Percentiles rank a stretch among this genome's conserved stretches.
Evolutionary conservation across 2,329 filamentous ascomycete genomes (phyloP).

Genomic region (Botrytis fabae): DNA sequence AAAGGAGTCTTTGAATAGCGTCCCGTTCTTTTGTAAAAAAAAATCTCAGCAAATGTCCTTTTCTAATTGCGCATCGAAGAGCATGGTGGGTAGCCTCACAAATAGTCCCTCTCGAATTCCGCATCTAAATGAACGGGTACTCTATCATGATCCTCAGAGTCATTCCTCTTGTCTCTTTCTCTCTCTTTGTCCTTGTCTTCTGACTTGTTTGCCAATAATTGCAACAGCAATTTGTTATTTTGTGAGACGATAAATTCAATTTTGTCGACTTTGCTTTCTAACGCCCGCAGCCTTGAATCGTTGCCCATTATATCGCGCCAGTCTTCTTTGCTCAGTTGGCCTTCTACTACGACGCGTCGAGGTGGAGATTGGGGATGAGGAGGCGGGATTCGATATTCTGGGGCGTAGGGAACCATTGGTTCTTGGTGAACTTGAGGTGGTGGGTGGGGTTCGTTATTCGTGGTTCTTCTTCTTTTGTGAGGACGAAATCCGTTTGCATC

Average conservation of each 20-base stretch:
- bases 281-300: constrained; percentile 37
- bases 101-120: constrained; percentile 41
- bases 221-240: constrained; percentile 40
- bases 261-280: constrained; percentile 40
- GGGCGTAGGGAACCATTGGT: constrained; percentile 26
- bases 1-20: constrained; percentile 39
- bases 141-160: constrained; percentile 35
- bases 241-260: constrained; percentile 40
- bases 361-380: constrained; percentile 37
- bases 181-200: constrained; percentile 31
- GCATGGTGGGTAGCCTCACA: constrained; percentile 35
- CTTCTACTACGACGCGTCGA: constrained; percentile 39
- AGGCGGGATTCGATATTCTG: constrained; percentile 18
- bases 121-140: constrained; percentile 41
- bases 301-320: constrained; percentile 41
- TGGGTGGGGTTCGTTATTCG: constrained; percentile 33
- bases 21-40: constrained; percentile 33
- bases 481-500: constrained; percentile 37
- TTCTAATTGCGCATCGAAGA: constrained; percentile 20
- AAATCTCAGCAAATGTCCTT: constrained; percentile 31
- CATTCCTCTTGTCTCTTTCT: constrained; percentile 28
- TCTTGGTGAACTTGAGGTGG: constrained; percentile 37
- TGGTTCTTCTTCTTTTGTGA: constrained; percentile 37
- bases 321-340: constrained; percentile 40
- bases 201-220: constrained; percentile 34